phyloP scores from a whole-genome alignment of 257 asterid species.

The Nyctanthes arbortristis region DNA sequence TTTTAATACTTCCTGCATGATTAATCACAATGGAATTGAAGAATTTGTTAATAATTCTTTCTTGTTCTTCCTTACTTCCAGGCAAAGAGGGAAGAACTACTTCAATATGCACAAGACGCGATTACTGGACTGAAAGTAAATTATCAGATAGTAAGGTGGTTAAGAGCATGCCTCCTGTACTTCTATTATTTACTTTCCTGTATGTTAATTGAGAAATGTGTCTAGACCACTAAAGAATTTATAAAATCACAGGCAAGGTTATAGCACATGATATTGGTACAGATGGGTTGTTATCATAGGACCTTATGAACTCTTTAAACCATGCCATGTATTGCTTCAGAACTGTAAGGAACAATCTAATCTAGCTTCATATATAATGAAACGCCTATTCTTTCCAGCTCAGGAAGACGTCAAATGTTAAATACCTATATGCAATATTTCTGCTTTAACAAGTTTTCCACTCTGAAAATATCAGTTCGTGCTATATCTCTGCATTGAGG shows the following conservation, averaged over 20 bases:
- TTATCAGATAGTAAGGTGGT: slow-evolving; percentile 85
- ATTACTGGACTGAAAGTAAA: slow-evolving; percentile 82
- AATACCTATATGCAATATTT: too few species aligned
- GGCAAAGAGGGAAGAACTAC: too few species aligned
- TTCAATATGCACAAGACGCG: too few species aligned
- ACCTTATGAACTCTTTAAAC: background rate
- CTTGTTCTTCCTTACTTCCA: slow-evolving; percentile 27
- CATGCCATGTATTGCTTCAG: background rate
- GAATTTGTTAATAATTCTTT: background rate
- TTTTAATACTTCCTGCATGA: slow-evolving; percentile 23
- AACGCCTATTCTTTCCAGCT: background rate
- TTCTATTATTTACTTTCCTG: slow-evolving; percentile 1
- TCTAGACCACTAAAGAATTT: background rate
- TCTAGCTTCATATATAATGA: background rate
- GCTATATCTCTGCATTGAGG: background rate
- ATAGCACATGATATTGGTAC: background rate
- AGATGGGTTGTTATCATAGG: background rate
- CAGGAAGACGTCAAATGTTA: background rate
- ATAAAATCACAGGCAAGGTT: background rate
- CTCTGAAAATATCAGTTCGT: too few species aligned
- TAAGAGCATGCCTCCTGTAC: too few species aligned
- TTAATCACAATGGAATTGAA: slow-evolving; percentile 15
- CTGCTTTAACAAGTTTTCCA: too few species aligned
- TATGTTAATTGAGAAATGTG: background rate
- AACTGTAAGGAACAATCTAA: background rate